phyloP scores from a whole-genome alignment of 1,284 basidiomycete species.

The Cutaneotrichosporon cyanovorans region DNA sequence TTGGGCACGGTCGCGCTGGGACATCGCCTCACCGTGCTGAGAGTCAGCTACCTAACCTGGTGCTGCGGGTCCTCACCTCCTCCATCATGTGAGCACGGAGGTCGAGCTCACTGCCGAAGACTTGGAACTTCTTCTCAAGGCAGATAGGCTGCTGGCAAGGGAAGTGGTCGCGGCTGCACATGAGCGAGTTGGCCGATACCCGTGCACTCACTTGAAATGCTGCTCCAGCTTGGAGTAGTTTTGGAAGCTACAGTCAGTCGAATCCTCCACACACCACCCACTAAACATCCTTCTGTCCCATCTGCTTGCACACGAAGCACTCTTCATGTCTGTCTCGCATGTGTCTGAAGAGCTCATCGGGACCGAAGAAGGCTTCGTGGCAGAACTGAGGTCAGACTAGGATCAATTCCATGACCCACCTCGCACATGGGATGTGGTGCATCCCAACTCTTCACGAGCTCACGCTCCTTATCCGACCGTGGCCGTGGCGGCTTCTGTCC shows the following conservation, averaged over 20 bases:
- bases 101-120: conserved; percentile 80
- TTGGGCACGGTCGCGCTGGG: conserved; percentile 65
- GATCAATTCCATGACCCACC: conserved; percentile 45
- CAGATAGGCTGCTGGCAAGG: conserved; percentile 71
- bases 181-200: conserved; percentile 9
- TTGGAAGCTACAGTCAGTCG: conserved; percentile 55
- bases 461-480: conserved; percentile 34
- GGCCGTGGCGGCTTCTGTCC: conserved; percentile 38
- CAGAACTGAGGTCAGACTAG: conserved; percentile 61
- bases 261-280: conserved; percentile 48
- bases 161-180: conserved; percentile 54
- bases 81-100: conserved; percentile 81
- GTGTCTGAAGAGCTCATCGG: conserved; percentile 88
- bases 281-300: conserved; percentile 76
- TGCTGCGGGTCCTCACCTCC: conserved; percentile 25
- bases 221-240: conserved; percentile 65
- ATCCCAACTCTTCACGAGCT: conserved; percentile 42
- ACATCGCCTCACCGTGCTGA: conserved; percentile 72
- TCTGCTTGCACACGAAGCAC: conserved; percentile 85
- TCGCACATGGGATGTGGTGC: conserved; percentile 47
- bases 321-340: conserved; percentile 93
- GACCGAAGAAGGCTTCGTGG: conserved; percentile 76
- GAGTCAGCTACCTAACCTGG: background rate
- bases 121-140: conserved; percentile 84
- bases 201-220: conserved; percentile 38